Percentiles rank a stretch among this genome's conserved stretches.
Conservation (phyloP, 331 rosid genomes). For the Quercus tomentella region DNA sequence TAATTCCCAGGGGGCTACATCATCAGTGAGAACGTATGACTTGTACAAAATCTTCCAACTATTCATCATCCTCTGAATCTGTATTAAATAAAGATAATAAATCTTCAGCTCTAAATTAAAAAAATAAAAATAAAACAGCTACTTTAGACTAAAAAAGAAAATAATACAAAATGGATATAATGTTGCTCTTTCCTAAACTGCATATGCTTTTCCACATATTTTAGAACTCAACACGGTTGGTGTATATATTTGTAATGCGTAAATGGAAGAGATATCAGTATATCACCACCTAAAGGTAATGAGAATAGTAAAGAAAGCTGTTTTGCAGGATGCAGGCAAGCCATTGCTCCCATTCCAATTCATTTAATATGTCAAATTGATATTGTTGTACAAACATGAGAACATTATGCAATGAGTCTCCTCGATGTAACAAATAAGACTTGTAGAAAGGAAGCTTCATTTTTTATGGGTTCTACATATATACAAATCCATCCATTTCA, state of each 20-base stretch:
- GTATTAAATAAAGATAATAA: conserved; percentile 21
- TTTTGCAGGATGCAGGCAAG: background rate
- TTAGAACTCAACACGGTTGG: background rate
- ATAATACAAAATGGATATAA: background rate
- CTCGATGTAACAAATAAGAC: no score
- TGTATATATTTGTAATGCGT: background rate
- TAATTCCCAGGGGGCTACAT: conserved; percentile 36
- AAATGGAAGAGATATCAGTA: background rate
- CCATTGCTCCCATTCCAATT: background rate
- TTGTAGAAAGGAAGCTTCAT: background rate
- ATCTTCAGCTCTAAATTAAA: conserved; percentile 16
- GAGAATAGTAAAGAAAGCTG: background rate
- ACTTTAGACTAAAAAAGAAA: background rate
- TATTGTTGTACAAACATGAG: background rate
- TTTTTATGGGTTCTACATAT: background rate
- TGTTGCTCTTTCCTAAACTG: background rate
- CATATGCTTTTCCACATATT: background rate
- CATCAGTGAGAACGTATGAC: conserved; percentile 25
- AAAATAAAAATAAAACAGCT: background rate
- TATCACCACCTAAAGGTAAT: background rate
- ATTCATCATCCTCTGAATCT: conserved; percentile 96
- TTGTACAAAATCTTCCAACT: conserved; percentile 36
- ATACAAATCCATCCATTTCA: no score
- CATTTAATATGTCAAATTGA: background rate
- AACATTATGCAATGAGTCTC: background rate